Evolutionary conservation across 345 rosid species (phyloP), one percentile per base, ranked within the genome.

Genomic region (Populus euphratica): DNA sequence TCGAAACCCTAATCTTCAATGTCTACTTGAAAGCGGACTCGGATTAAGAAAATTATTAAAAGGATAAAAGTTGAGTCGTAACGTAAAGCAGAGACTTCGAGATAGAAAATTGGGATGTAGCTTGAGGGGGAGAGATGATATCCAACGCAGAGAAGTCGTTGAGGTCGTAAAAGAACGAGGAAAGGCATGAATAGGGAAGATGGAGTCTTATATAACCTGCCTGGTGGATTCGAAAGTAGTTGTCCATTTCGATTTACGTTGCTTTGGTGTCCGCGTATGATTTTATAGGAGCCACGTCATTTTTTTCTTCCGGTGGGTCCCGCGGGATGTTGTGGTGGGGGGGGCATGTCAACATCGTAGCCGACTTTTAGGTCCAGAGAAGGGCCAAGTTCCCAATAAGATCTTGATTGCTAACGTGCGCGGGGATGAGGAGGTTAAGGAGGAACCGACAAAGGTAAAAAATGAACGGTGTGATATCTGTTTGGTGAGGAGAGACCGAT

Each of bases 151-250:
- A 44, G 69, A 25, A 54, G 8, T 1, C 0, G 20, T 14, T 27
- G 2, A 23, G 17, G 43, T 5, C n/a, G 8, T 23, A 27, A 9
- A n/a, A 36, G 33, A 18, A 39, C 11, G 7, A 54, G 27, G 17
- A 16, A 66, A 1, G 0, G 17, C 33, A 25, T 5, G 41, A 73
- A 49, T 5, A 44, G 6, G 70, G 2, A 18, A 38, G 20, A 1
- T 0, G 31, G 70, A 41, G 8, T 4, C 8, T 21, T 69, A 77
- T 47, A 64, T 41, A 44, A 16, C 23, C 52, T 39, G 38, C 47
- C 75, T 21, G 69, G 61, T 84, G 90, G 90, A 86, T 74, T 14
- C 74, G 77, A 86, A 73, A 68, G 35, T 0, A 54, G 23, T 68
- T 77, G 56, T 81, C 39, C 64, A 69, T 13, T 69, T 16, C n/a